These are phyloP conservation scores for Didymella keratinophila DNA, from an alignment of 2,329 filamentous ascomycete genomes.

Conservation along the genomic window DNA sequence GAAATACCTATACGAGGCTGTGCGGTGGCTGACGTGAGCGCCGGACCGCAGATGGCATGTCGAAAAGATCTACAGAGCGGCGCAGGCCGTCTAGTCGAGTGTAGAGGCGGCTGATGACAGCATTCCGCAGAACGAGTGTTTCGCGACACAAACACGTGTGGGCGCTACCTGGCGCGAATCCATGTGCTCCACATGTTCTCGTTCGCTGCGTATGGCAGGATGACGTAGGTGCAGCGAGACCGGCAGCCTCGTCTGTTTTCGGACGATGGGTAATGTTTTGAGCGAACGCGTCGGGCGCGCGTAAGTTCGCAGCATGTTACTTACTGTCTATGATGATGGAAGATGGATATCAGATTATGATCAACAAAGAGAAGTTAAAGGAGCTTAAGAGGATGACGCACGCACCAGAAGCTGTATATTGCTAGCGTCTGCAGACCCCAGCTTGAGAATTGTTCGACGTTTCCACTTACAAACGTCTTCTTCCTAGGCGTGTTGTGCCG, in stretches of 20 bases:
- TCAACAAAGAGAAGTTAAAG: background rate
- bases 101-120: background rate
- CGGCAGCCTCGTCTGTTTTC: background rate
- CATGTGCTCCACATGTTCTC: constrained; percentile 18
- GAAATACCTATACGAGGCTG: background rate
- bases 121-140: background rate
- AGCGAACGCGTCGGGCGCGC: background rate
- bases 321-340: no score
- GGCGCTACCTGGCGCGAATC: constrained; percentile 5
- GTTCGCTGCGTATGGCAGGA: constrained; percentile 5
- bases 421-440: background rate
- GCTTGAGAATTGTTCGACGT: background rate
- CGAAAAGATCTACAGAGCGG: background rate
- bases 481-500: no score
- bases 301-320: background rate
- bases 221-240: constrained; percentile 13
- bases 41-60: background rate
- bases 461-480: no score
- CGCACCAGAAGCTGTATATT: background rate
- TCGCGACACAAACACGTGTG: constrained; percentile 7
- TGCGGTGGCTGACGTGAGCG: background rate
- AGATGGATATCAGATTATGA: background rate
- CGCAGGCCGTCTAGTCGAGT: background rate
- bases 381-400: background rate
- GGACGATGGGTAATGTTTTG: background rate